Conservation (phyloP, 768 basidiomycete genomes). For the Tubosaeta sp. region DNA sequence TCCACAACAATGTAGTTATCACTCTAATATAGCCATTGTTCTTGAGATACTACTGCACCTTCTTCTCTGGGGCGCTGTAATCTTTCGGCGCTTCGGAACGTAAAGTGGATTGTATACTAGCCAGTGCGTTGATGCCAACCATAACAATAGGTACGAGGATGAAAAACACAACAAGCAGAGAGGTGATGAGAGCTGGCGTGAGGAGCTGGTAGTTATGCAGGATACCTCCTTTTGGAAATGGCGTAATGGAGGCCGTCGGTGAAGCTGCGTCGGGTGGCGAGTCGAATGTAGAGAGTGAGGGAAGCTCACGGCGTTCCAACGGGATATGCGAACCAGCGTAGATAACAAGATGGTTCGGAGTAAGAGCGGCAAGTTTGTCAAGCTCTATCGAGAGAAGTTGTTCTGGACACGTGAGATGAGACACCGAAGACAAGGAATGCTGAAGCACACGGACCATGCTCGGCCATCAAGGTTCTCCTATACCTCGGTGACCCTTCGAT, state of each 20-base stretch:
- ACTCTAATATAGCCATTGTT: constrained; percentile 15
- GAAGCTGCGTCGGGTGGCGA: constrained; percentile 18
- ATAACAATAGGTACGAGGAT: constrained; percentile 62
- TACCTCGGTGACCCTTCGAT: constrained; percentile 38
- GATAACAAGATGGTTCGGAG: constrained; percentile 63
- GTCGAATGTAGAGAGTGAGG: constrained; percentile 27
- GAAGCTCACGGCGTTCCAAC: constrained; percentile 40
- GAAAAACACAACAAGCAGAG: constrained; percentile 62
- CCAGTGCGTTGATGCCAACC: constrained; percentile 60
- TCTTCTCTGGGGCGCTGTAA: constrained; percentile 67
- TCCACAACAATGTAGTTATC: constrained; percentile 13
- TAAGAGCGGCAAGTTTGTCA: constrained; percentile 40
- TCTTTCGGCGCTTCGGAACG: constrained; percentile 61
- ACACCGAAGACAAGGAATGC: neutral
- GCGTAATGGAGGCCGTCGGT: constrained; percentile 29
- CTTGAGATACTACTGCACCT: constrained; percentile 54
- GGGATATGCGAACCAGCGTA: constrained; percentile 51
- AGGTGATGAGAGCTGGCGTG: constrained; percentile 67
- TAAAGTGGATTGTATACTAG: constrained; percentile 70
- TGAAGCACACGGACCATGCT: constrained; percentile 45
- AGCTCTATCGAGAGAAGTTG: constrained; percentile 46
- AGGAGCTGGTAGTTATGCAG: constrained; percentile 73
- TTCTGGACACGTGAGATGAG: constrained; percentile 31
- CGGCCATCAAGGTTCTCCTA: constrained; percentile 45
- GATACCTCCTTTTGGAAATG: constrained; percentile 50